Base-by-base conservation (phyloP, 805 yeast species). In the Clavispora asparagi region DNA sequence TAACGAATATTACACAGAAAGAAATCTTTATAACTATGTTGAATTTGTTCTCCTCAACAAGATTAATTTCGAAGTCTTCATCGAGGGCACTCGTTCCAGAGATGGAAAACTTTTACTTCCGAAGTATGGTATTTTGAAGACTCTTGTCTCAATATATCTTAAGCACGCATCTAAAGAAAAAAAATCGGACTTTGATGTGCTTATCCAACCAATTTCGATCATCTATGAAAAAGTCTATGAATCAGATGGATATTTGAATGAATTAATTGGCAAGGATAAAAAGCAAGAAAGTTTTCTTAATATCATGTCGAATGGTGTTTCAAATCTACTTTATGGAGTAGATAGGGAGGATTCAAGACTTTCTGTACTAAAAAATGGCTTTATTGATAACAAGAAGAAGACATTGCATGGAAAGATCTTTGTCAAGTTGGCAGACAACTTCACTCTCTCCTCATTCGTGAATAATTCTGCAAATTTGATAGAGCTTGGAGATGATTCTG, bases 51-150 rank as follows among this genome's bases (percentile, higher is more conserved):
- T 81, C 27, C 47, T 66, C 19, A 68, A 76, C 48, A 79, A 81
- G 41, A 62, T 73, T 45, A 74, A 74, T 51, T 65, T 81, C 50
- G 85, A 81, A 56, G 79, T 82, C 48, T 81, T 81, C 53, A 77
- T 81, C 42, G 86, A 81, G 59, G 86, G 86, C n/a, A 78, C 83
- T 1, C 70, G 86, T 35, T 79, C 85, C 2, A 68, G 86, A 48
- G 81, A 81, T 50, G 86, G 86, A n/a, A 81, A 81, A 55, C 63
- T 81, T 30, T 67, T 81, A 19, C 68, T 81, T 25, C 86, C 86
- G 12, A 81, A 81, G 57, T 79, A 77, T 55, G 86, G 86, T 6
- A 75, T 81, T 40, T 67, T 81, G 51, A 81, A 80, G 58, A 74
- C 72, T 40, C 65, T 80, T 38, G 63, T 74, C 31, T 76, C 76